phyloP scores from a whole-genome alignment of 1,284 basidiomycete genomes.

The Papiliotrema flavescens region DNA sequence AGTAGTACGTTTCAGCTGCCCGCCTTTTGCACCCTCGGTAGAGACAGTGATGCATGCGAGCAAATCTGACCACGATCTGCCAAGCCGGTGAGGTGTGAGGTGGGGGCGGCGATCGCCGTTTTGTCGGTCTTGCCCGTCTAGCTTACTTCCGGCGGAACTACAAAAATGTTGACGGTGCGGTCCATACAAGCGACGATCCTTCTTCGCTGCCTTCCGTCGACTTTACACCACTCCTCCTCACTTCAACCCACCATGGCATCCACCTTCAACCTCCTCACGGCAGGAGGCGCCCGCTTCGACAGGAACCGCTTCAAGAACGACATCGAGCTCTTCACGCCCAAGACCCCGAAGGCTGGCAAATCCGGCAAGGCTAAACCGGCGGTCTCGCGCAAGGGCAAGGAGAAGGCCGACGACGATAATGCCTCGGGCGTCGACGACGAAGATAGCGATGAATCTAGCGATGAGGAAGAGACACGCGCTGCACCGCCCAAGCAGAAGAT shows the following conservation, averaged over 20 bases:
- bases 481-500: slow-evolving; percentile 48
- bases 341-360: neutral
- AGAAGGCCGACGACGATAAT: slow-evolving; percentile 17
- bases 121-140: neutral
- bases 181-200: neutral
- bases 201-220: neutral
- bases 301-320: slow-evolving; percentile 70
- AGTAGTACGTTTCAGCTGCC: too few relatives aligned
- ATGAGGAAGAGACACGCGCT: slow-evolving; percentile 6
- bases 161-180: neutral
- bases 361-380: slow-evolving; percentile 3
- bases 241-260: slow-evolving; percentile 30
- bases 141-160: neutral
- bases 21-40: too few relatives aligned
- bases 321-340: slow-evolving; percentile 60
- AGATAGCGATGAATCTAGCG: slow-evolving; percentile 15
- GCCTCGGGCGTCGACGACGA: slow-evolving; percentile 21
- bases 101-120: too few relatives aligned
- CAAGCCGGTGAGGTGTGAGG: too few relatives aligned
- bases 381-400: slow-evolving; percentile 16
- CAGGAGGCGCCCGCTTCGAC: slow-evolving; percentile 73
- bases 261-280: slow-evolving; percentile 70
- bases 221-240: neutral
- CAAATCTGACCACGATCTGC: too few relatives aligned
- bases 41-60: too few relatives aligned